A percentile compares a stretch with the other conserved stretches of the same genome.
Conservation (phyloP, 2,329 filamentous ascomycete species). For the Pseudonectria buxi region DNA sequence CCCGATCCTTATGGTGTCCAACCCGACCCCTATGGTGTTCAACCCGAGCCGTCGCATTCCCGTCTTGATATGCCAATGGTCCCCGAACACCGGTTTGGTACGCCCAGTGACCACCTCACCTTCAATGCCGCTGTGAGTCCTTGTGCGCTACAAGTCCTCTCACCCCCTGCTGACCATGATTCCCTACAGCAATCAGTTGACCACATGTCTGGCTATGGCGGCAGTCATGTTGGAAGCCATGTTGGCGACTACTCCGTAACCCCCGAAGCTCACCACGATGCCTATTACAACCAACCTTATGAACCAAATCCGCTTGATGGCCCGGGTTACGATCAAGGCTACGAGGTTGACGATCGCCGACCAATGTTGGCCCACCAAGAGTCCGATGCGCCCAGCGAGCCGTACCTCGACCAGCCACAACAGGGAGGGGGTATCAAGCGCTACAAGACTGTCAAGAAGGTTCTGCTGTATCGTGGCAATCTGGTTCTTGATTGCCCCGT, state of each 20-base stretch:
- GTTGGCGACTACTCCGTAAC: slow-evolving; percentile 66
- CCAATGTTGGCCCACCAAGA: slow-evolving; percentile 69
- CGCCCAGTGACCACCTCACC: slow-evolving; percentile 68
- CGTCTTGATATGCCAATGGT: slow-evolving; percentile 24
- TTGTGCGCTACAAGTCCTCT: neutral
- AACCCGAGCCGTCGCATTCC: slow-evolving; percentile 14
- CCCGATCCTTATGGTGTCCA: neutral
- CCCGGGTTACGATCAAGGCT: slow-evolving; percentile 56
- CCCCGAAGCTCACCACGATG: slow-evolving; percentile 80
- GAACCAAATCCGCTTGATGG: slow-evolving; percentile 58
- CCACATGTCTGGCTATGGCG: slow-evolving; percentile 42
- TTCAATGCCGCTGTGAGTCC: slow-evolving; percentile 75
- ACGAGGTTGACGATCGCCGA: slow-evolving; percentile 63
- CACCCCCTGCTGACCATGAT: slow-evolving; percentile 6
- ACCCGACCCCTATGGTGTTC: too few species aligned
- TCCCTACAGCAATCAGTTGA: slow-evolving; percentile 44
- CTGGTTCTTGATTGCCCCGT: slow-evolving; percentile 95
- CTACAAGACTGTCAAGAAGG: slow-evolving; percentile 98
- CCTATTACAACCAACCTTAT: slow-evolving; percentile 79
- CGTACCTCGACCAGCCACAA: slow-evolving; percentile 39
- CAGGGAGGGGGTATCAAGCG: slow-evolving; percentile 56
- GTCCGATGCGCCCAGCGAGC: slow-evolving; percentile 34
- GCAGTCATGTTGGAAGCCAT: slow-evolving; percentile 39
- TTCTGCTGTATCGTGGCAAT: slow-evolving; percentile 94
- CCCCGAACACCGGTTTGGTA: slow-evolving; percentile 36